These are phyloP conservation scores for Blastobotrys arbuscula DNA, from an alignment of 1,139 yeast species.

Conservation along the genomic window DNA sequence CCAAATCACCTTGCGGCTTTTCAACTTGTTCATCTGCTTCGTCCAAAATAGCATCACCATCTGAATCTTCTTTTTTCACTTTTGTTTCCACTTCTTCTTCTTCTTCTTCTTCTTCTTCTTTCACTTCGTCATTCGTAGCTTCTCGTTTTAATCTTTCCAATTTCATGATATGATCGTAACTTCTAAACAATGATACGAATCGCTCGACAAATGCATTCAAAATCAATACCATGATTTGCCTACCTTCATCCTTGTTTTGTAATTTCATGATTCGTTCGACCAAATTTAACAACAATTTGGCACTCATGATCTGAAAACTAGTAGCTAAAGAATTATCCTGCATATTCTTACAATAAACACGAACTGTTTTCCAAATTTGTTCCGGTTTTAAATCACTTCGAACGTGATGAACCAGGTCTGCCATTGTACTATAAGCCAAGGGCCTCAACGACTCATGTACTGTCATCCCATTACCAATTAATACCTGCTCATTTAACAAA, in stretches of 20 bases:
- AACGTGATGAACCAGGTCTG: constrained; percentile 91
- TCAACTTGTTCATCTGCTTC: constrained; percentile 16
- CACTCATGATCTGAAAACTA: constrained; percentile 96
- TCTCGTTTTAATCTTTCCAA: constrained; percentile 14
- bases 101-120: constrained; percentile 23
- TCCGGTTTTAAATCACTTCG: constrained; percentile 76
- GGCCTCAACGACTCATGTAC: constrained; percentile 82
- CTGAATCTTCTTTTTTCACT: constrained; percentile 19
- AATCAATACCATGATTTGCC: constrained; percentile 60
- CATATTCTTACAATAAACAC: constrained; percentile 72
- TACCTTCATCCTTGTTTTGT: constrained; percentile 77
- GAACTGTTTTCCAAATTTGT: constrained; percentile 85
- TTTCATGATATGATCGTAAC: constrained; percentile 60
- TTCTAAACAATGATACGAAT: constrained; percentile 67
- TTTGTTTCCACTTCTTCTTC: too few relatives aligned
- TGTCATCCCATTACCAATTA: constrained; percentile 90
- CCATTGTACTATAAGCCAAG: constrained; percentile 90
- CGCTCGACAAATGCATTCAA: constrained; percentile 85
- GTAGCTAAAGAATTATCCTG: constrained; percentile 80
- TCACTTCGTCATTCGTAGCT: constrained; percentile 9
- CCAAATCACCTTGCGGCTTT: constrained; percentile 27
- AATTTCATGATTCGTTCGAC: constrained; percentile 84
- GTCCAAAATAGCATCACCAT: constrained; percentile 6
- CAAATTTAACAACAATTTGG: constrained; percentile 77
- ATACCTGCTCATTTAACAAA: constrained; percentile 76